A percentile compares a stretch with the other conserved stretches of the same genome.
phyloP scores from a whole-genome alignment of 768 basidiomycete genomes.

The Kwoniella sp. region DNA sequence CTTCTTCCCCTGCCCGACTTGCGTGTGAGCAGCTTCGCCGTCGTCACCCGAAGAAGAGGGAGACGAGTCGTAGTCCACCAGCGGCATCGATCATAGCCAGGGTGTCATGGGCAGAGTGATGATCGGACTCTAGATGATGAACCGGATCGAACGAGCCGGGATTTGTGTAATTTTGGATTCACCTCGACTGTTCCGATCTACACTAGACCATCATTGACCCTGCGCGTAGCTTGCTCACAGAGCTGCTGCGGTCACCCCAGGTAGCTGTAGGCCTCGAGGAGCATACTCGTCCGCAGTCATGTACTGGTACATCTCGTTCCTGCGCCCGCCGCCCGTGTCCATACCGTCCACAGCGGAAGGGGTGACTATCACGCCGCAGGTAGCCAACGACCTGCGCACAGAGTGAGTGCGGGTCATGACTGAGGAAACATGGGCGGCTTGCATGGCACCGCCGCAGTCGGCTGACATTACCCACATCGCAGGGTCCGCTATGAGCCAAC shows the following conservation, averaged over 20 bases:
- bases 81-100: conserved; percentile 12
- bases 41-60: too few relatives aligned
- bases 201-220: background rate
- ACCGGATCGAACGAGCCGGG: background rate
- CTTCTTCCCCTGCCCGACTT: too few relatives aligned
- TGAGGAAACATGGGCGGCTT: too few relatives aligned
- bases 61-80: conserved; percentile 23
- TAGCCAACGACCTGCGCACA: conserved; percentile 85
- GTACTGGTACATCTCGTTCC: conserved; percentile 86
- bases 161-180: conserved; percentile 2
- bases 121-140: background rate
- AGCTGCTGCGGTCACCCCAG: too few relatives aligned
- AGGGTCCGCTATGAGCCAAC: conserved; percentile 55
- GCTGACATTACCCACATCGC: background rate
- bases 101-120: too few relatives aligned
- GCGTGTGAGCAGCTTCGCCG: too few relatives aligned
- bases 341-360: conserved; percentile 47
- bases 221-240: background rate
- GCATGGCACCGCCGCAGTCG: background rate
- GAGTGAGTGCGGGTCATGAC: too few relatives aligned
- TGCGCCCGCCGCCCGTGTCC: conserved; percentile 70
- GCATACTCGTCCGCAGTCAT: conserved; percentile 54
- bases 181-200: background rate
- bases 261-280: too few relatives aligned
- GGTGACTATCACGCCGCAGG: conserved; percentile 71